Percentiles rank a stretch among this genome's conserved stretches.
These are phyloP conservation scores for Sclerotinia nivalis DNA, from an alignment of 2,329 filamentous ascomycete species.

Conservation along the genomic window DNA sequence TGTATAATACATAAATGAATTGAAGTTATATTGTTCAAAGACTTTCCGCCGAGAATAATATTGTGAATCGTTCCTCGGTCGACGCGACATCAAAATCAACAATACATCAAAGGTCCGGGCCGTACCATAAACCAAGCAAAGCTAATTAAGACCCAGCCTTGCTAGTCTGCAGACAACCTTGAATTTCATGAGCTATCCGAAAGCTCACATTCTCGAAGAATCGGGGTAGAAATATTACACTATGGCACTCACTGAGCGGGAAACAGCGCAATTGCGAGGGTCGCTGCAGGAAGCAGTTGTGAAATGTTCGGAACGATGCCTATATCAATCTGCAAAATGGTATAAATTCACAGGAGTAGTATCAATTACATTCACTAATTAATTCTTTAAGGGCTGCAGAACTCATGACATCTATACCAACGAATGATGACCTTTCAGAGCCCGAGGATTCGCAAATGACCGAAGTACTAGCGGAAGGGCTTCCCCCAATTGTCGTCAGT, in stretches of 20 bases:
- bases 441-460: constrained; percentile 62
- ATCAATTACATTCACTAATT: constrained; percentile 23
- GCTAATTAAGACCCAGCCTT: background rate
- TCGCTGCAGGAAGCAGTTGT: constrained; percentile 83
- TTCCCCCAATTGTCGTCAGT: constrained; percentile 52
- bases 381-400: constrained; percentile 76
- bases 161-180: background rate
- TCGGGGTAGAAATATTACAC: background rate
- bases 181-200: background rate
- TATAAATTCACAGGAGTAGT: constrained; percentile 43
- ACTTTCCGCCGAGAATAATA: background rate
- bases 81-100: constrained; percentile 2
- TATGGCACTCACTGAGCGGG: constrained; percentile 52
- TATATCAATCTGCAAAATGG: constrained; percentile 98
- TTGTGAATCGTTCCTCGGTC: constrained; percentile 4
- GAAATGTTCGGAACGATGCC: constrained; percentile 89
- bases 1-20: background rate
- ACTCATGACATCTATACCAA: constrained; percentile 78
- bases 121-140: constrained; percentile 6
- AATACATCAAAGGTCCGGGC: constrained; percentile 1
- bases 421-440: constrained; percentile 51
- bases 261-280: constrained; percentile 55
- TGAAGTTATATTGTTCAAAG: background rate
- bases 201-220: background rate
- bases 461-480: constrained; percentile 50